Base-by-base conservation (phyloP, 2,329 filamentous ascomycete species). In the Periconia digitata region DNA sequence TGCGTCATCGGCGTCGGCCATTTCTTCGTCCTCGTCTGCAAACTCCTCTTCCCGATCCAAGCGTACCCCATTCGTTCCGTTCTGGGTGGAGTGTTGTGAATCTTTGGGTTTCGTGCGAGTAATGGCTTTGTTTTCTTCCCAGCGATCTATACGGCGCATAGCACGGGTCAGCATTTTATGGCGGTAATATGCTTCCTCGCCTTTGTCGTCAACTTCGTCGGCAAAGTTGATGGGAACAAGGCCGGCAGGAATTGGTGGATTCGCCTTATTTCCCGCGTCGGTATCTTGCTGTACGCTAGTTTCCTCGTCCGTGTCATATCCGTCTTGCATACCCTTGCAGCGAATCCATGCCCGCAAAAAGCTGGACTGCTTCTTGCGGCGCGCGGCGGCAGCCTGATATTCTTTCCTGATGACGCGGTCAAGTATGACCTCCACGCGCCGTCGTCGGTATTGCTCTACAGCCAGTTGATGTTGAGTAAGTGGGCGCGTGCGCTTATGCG, bases 381-480 rank as follows among this genome's bases (percentile, higher is more conserved):
- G 63, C 58, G 84, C 85, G 40, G 84, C 82, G 12, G 84, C 80
- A 46, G 76, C 76, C 63, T 85, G 82, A 62, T 91, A 86, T 43
- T 83, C 77, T 54, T 78, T 80, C 41, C 86, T 83, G 27, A 92
- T 75, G 23, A 86, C 85, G n/a, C 85, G 83, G 57, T 90, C 86
- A 15, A 94, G 80, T 43, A 90, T 89, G 60, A 91, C 86, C 62
- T 91, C 86, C n/a, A 92, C 89, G 6, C 89, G 84, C 62, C 89
- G 84, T 51, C 84, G 87, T 16, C 89, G 80, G 69, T 92, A 91
- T 46, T 85, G 82, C 68, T 91, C 88, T 1, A 94, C 87, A 0
- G 89, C 89, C 34, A 91, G 76, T 70, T 94, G 89, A 69, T 94
- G 89, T 29, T 88, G 87, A 0, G 89, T 94, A 0, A 90, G 82